phyloP scores from a whole-genome alignment of 805 yeast species.

The Metschnikowia shivogae region DNA sequence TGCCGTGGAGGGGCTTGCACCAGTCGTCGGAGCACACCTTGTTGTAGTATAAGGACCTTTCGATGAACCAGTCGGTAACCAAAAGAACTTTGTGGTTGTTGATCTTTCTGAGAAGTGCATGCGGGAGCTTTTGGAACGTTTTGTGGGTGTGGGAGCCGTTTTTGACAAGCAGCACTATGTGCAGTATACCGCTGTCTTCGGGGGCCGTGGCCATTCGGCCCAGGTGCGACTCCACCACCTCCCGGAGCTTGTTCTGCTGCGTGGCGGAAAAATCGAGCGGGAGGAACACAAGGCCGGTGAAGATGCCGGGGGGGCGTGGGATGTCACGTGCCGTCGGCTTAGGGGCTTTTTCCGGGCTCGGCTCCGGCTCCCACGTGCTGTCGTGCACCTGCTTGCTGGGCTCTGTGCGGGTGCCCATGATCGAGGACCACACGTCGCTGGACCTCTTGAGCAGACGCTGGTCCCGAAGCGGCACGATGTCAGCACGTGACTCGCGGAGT shows the following conservation, averaged over 20 bases:
- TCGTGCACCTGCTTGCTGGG: conserved; percentile 14
- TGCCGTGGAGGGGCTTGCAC: conserved; percentile 51
- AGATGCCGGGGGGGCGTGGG: conserved; percentile 23
- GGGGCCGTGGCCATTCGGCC: conserved; percentile 31
- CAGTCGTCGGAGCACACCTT: conserved; percentile 52
- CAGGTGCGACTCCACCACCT: conserved; percentile 43
- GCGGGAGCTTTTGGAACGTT: conserved; percentile 25
- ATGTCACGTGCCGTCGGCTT: conserved; percentile 3
- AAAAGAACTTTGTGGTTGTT: conserved; percentile 24
- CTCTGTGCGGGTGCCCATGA: conserved; percentile 27
- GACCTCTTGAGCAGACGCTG: conserved; percentile 19
- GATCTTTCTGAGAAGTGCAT: conserved; percentile 21
- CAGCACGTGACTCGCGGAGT: conserved; percentile 1
- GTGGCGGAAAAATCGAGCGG: conserved; percentile 38
- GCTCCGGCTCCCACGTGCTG: conserved; percentile 25
- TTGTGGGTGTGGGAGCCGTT: conserved; percentile 26
- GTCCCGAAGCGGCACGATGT: conserved; percentile 2
- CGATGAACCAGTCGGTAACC: conserved; percentile 79
- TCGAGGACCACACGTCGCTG: conserved; percentile 41
- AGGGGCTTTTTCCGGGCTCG: conserved; percentile 10
- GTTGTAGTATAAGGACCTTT: conserved; percentile 62
- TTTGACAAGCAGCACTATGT: conserved; percentile 29
- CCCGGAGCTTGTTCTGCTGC: conserved; percentile 35
- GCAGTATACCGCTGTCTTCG: conserved; percentile 25
- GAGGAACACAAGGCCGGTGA: conserved; percentile 40